phyloP scores from a whole-genome alignment of 306 rosid species.

The Medicago arabica region DNA sequence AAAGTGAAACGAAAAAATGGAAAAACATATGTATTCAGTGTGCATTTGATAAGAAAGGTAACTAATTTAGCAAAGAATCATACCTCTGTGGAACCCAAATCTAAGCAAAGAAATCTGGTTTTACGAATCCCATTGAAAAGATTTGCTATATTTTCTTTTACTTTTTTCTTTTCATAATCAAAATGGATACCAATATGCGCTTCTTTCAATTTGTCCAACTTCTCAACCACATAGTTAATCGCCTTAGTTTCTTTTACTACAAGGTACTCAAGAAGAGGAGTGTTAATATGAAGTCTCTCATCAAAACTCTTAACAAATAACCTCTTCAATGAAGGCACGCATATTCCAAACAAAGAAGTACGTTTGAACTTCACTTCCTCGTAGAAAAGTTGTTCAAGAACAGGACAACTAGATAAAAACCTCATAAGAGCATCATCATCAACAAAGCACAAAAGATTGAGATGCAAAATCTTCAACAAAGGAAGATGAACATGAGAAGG shows the following conservation, averaged over 20 bases:
- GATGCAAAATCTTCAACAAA: slow-evolving; percentile 1
- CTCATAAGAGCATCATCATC: not conserved
- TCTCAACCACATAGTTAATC: not conserved
- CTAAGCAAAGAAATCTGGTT: not conserved
- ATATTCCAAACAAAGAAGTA: not conserved
- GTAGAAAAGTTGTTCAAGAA: not conserved
- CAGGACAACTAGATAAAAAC: slow-evolving; percentile 24
- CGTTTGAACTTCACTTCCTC: too few relatives aligned
- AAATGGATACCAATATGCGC: not conserved
- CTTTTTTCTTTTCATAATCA: not conserved
- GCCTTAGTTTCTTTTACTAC: not conserved
- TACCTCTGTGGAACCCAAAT: not conserved
- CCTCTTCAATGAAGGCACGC: slow-evolving; percentile 17
- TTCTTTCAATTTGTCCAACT: not conserved
- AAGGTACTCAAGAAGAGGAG: not conserved
- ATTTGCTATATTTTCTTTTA: too few relatives aligned
- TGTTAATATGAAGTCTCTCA: not conserved
- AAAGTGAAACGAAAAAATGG: too few relatives aligned
- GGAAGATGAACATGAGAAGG: slow-evolving; percentile 11
- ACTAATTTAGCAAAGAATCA: not conserved
- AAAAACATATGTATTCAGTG: too few relatives aligned
- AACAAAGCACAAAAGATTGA: not conserved
- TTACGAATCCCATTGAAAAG: not conserved
- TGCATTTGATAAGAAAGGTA: not conserved
- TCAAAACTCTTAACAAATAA: not conserved